Conservation (phyloP, 345 rosid genomes). For the Iberis pinnata region DNA sequence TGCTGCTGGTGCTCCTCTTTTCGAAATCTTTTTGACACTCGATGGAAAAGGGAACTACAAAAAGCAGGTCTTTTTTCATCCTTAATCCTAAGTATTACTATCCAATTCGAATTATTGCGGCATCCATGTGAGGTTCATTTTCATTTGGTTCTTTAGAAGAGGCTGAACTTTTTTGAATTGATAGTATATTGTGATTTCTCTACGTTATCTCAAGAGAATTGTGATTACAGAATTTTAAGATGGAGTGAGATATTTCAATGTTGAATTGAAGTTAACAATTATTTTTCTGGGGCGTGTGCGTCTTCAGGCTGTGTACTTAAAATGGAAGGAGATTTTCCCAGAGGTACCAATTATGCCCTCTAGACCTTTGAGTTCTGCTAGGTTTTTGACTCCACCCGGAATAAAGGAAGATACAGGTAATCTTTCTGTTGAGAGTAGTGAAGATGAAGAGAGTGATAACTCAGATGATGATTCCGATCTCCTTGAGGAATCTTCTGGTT, state of each 20-base stretch:
- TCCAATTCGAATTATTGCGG: background rate
- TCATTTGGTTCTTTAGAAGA: conserved; percentile 8
- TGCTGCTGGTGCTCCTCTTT: conserved; percentile 62
- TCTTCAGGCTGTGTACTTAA: conserved; percentile 75
- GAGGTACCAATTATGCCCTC: conserved; percentile 41
- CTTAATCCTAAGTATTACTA: conserved; percentile 3
- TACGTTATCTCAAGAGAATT: background rate
- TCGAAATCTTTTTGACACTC: conserved; percentile 69
- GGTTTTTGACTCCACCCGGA: conserved; percentile 39
- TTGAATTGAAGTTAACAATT: background rate
- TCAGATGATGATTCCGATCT: conserved; percentile 65
- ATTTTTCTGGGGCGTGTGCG: conserved; percentile 12
- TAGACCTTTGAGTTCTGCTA: conserved; percentile 35
- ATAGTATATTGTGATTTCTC: conserved; percentile 14
- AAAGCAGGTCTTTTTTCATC: conserved; percentile 56
- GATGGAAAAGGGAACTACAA: conserved; percentile 67
- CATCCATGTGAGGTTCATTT: background rate
- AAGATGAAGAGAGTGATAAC: conserved; percentile 53
- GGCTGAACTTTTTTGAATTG: conserved; percentile 1
- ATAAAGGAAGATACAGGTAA: conserved; percentile 50
- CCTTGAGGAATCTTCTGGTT: conserved; percentile 63
- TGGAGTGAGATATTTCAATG: background rate
- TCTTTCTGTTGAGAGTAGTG: conserved; percentile 44
- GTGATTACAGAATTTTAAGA: background rate
- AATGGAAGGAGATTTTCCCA: conserved; percentile 43